phyloP scores from a whole-genome alignment of 805 yeast species.

The Suhomyces sp. region DNA sequence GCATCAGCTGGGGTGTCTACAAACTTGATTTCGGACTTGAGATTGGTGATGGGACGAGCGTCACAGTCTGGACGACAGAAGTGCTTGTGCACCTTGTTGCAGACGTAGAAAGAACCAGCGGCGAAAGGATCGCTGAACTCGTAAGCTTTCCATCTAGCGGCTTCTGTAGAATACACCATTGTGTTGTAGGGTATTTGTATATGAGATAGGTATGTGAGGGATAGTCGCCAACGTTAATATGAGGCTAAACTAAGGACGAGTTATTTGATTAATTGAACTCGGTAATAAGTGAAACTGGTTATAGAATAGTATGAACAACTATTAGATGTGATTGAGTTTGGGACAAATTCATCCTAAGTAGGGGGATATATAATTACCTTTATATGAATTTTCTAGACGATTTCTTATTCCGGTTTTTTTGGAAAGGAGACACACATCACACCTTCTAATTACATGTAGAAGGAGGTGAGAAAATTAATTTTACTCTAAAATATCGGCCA shows the following conservation, averaged over 20 bases:
- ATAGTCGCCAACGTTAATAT: background rate
- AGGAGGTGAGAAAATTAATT: background rate
- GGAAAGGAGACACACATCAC: background rate
- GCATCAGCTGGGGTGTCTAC: conserved; percentile 43
- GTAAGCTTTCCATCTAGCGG: conserved; percentile 59
- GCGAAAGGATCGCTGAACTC: conserved; percentile 67
- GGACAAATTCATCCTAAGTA: background rate
- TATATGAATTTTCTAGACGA: background rate
- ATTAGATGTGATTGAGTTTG: background rate
- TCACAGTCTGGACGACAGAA: conserved; percentile 74
- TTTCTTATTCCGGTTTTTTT: background rate
- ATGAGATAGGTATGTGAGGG: background rate
- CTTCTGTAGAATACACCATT: conserved; percentile 43
- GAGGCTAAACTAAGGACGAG: background rate
- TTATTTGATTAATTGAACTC: background rate
- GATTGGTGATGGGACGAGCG: conserved; percentile 38
- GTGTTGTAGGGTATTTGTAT: background rate
- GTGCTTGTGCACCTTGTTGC: conserved; percentile 39
- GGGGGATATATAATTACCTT: background rate
- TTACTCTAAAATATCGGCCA: background rate
- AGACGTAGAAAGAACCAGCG: conserved; percentile 53
- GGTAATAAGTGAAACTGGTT: background rate
- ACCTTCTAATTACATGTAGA: background rate
- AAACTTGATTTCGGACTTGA: conserved; percentile 46
- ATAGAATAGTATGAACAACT: background rate